Percentiles rank a stretch among this genome's conserved stretches.
These are phyloP conservation scores for Fusarium sp. DNA, from an alignment of 2,329 filamentous ascomycete genomes.

Conservation along the genomic window DNA sequence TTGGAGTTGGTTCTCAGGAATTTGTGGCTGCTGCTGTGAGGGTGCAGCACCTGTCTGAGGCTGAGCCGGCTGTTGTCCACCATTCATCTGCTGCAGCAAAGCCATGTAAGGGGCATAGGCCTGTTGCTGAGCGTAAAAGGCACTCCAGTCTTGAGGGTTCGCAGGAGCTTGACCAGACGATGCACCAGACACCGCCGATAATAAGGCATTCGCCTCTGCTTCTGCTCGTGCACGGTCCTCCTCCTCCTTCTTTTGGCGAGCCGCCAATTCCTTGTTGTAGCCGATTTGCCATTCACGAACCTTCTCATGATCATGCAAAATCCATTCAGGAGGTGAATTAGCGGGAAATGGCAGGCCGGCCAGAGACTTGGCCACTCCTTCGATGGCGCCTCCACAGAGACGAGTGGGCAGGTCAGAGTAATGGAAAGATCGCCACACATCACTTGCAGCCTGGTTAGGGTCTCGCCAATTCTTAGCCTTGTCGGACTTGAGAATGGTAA, in stretches of 20 bases:
- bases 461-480: conserved; percentile 57
- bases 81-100: conserved; percentile 55
- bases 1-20: conserved; percentile 55
- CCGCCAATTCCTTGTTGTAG: conserved; percentile 55
- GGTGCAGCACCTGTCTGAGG: conserved; percentile 16
- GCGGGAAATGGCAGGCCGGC: conserved; percentile 61
- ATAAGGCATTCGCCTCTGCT: conserved; percentile 49
- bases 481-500: conserved; percentile 59
- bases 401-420: conserved; percentile 59
- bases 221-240: conserved; percentile 52
- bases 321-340: conserved; percentile 64
- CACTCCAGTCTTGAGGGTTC: conserved; percentile 52
- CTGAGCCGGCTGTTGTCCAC: conserved; percentile 46
- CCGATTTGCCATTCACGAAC: conserved; percentile 65
- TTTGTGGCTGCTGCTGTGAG: conserved; percentile 46
- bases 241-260: conserved; percentile 54
- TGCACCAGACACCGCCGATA: conserved; percentile 36
- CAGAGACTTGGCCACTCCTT: conserved; percentile 56
- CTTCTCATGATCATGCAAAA: conserved; percentile 58
- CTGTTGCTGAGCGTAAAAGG: conserved; percentile 57
- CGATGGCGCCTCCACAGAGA: conserved; percentile 56
- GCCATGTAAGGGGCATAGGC: conserved; percentile 58
- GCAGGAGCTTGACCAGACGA: conserved; percentile 38
- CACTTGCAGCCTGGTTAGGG: conserved; percentile 52
- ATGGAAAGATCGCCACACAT: conserved; percentile 48